A percentile compares a stretch with the other conserved stretches of the same genome.
phyloP scores from a whole-genome alignment of 768 basidiomycete species.

The Cyclocybe aegerita region DNA sequence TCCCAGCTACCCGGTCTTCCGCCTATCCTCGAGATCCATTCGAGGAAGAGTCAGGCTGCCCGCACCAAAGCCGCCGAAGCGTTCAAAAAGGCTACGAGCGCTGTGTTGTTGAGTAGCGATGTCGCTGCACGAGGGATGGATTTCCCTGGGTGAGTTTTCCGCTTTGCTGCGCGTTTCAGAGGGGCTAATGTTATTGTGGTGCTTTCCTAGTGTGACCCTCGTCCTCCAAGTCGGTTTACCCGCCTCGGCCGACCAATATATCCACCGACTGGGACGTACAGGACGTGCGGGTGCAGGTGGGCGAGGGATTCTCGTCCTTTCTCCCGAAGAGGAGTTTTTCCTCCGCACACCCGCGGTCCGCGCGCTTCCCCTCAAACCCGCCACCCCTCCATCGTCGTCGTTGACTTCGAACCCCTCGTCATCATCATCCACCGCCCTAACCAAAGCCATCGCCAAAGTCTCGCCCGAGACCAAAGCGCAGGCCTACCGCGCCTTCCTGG shows the following conservation, averaged over 20 bases:
- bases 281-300: conserved; percentile 72
- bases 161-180: not conserved
- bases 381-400: conserved; percentile 22
- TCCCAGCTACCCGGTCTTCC: conserved; percentile 28
- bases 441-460: conserved; percentile 14
- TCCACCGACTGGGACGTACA: conserved; percentile 77
- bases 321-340: conserved; percentile 50
- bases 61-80: conserved; percentile 48
- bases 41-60: conserved; percentile 48
- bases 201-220: conserved; percentile 45
- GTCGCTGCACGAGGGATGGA: conserved; percentile 69
- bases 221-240: conserved; percentile 68
- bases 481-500: conserved; percentile 55
- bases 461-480: conserved; percentile 39
- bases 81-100: conserved; percentile 44
- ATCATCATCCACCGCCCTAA: conserved; percentile 13
- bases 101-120: conserved; percentile 52
- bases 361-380: conserved; percentile 35
- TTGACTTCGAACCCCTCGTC: not conserved
- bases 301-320: conserved; percentile 55
- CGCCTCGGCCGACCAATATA: conserved; percentile 71
- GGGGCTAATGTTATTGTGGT: not conserved
- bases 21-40: conserved; percentile 55
- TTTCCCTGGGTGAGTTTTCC: conserved; percentile 49
- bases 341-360: conserved; percentile 37